Percentiles rank a stretch among this genome's conserved stretches.
Conservation (phyloP, 208 protist genomes). For the Wallacemonas rigidus region DNA sequence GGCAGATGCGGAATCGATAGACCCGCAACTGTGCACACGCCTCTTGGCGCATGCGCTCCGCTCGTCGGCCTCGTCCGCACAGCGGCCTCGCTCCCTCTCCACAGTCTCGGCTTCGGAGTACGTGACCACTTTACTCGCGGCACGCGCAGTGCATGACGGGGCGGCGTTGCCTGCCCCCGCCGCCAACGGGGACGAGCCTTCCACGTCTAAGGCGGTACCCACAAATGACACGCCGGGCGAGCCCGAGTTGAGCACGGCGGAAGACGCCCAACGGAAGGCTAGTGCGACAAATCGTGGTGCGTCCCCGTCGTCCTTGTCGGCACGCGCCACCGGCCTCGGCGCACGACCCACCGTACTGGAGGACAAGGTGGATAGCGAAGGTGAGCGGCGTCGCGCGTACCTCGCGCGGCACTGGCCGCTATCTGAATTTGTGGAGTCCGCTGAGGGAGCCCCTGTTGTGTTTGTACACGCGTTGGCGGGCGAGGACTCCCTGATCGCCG, state of each 20-base stretch:
- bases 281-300: neutral
- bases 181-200: neutral
- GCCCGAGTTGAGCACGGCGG: neutral
- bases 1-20: neutral
- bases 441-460: conserved; percentile 18
- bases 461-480: conserved; percentile 49
- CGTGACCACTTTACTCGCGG: neutral
- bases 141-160: conserved; percentile 6
- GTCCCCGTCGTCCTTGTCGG: neutral
- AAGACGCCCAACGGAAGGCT: conserved; percentile 7
- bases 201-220: neutral
- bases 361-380: neutral
- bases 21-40: conserved; percentile 1
- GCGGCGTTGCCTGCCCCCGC: neutral
- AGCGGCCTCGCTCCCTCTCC: neutral
- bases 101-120: neutral
- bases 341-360: neutral
- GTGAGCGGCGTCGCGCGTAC: conserved; percentile 16
- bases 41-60: conserved; percentile 2
- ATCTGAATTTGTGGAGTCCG: conserved; percentile 27
- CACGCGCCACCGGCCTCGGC: neutral
- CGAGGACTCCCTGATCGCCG: conserved; percentile 38
- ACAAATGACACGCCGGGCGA: neutral
- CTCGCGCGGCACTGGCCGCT: conserved; percentile 25
- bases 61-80: neutral